Percentiles rank a stretch among this genome's conserved stretches.
Conservation (phyloP, 1,284 basidiomycete species). For the Ceratobasidium sp. region DNA sequence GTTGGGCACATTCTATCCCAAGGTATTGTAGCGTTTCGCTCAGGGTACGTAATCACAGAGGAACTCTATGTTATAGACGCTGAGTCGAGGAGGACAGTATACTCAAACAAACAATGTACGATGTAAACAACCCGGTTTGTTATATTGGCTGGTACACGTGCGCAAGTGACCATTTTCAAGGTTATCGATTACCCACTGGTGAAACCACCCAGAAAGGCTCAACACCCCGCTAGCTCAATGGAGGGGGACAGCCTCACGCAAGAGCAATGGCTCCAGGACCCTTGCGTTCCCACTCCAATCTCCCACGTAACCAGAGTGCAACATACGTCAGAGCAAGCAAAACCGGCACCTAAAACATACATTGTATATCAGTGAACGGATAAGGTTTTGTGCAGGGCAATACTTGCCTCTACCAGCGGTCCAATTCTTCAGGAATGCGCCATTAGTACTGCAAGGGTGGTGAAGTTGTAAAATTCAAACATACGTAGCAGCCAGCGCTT, state of each 20-base stretch:
- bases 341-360: slow-evolving; percentile 65
- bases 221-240: background rate
- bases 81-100: too few relatives aligned
- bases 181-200: background rate
- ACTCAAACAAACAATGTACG: too few relatives aligned
- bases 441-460: background rate
- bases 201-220: background rate
- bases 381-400: background rate
- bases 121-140: too few relatives aligned
- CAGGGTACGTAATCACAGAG: too few relatives aligned
- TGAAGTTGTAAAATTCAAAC: background rate
- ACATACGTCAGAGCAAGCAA: slow-evolving; percentile 78
- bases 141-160: too few relatives aligned
- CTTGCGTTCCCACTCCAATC: slow-evolving; percentile 61
- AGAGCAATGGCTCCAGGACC: slow-evolving; percentile 36
- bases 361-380: background rate
- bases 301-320: slow-evolving; percentile 65
- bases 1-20: too few relatives aligned
- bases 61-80: too few relatives aligned
- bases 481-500: slow-evolving; percentile 78
- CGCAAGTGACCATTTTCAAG: too few relatives aligned
- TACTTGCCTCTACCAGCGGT: slow-evolving; percentile 73
- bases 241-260: background rate
- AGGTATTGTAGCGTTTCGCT: too few relatives aligned
- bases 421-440: slow-evolving; percentile 59